Percentiles rank a stretch among this genome's conserved stretches.
Evolutionary conservation across 108 stramenopile species (phyloP).

Genomic region (Fragilaria radians): DNA sequence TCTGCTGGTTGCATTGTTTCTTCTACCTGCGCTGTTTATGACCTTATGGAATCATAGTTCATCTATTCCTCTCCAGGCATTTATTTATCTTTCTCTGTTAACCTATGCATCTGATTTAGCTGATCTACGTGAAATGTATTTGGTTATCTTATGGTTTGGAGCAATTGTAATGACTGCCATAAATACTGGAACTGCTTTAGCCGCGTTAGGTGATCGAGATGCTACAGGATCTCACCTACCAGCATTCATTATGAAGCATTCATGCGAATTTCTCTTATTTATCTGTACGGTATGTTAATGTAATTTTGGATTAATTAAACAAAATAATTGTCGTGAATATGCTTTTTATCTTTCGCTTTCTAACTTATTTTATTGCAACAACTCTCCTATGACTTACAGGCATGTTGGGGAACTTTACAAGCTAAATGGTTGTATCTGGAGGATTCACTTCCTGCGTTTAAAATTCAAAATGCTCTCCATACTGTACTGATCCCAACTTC

Average conservation of each 20-base stretch:
- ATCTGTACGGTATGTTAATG: conserved; percentile 19
- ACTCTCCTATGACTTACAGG: conserved; percentile 9
- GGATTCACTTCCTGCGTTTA: conserved; percentile 25
- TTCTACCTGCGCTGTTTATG: conserved; percentile 42
- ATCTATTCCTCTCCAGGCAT: conserved; percentile 31
- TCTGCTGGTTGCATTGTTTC: conserved; percentile 22
- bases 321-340: not conserved
- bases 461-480: conserved; percentile 49
- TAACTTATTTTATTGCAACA: not conserved
- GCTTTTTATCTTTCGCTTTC: not conserved
- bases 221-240: conserved; percentile 14
- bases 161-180: conserved; percentile 34
- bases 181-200: conserved; percentile 28
- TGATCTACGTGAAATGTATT: conserved; percentile 40
- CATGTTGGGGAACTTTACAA: conserved; percentile 53
- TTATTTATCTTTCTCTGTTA: conserved; percentile 29
- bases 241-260: conserved; percentile 13
- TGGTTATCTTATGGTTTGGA: conserved; percentile 38
- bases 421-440: conserved; percentile 43
- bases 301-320: not conserved
- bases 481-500: conserved; percentile 39
- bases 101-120: conserved; percentile 59
- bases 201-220: conserved; percentile 23
- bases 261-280: conserved; percentile 20
- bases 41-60: conserved; percentile 48